phyloP scores from a whole-genome alignment of 345 rosid genomes.

The Corchorus olitorius region DNA sequence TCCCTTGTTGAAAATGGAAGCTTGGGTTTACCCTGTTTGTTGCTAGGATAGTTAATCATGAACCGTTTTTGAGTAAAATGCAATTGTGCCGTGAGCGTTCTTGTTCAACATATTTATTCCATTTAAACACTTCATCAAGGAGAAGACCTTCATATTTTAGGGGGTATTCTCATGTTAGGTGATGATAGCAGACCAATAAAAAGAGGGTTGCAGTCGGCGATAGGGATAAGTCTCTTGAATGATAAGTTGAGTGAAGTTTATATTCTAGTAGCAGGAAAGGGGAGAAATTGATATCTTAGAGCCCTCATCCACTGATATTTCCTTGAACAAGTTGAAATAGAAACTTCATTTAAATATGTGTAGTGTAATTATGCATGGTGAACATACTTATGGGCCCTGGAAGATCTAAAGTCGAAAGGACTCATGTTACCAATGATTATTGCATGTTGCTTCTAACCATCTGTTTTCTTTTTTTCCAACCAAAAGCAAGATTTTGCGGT shows the following conservation, averaged over 20 bases:
- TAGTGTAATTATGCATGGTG: conserved; percentile 6
- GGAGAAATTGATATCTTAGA: neutral
- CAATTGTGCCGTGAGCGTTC: neutral
- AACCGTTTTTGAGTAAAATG: neutral
- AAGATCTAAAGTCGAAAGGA: neutral
- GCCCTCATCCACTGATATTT: neutral
- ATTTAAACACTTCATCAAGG: neutral
- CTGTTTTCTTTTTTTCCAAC: neutral
- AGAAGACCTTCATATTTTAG: neutral
- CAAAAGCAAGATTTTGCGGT: neutral
- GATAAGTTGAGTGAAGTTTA: neutral
- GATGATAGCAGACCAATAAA: neutral
- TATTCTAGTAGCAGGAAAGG: neutral
- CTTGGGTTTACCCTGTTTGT: neutral
- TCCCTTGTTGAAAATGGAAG: neutral
- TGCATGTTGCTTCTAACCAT: conserved; percentile 20
- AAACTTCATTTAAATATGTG: neutral
- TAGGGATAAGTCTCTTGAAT: neutral
- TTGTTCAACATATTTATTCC: neutral
- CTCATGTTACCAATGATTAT: conserved; percentile 15
- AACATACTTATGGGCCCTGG: neutral
- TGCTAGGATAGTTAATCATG: neutral
- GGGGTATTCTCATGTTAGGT: neutral
- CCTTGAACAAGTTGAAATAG: neutral
- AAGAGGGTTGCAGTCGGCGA: neutral